Percentiles rank a stretch among this genome's conserved stretches.
phyloP scores from a whole-genome alignment of 2,329 filamentous ascomycete genomes.

The Fusarium sp. region DNA sequence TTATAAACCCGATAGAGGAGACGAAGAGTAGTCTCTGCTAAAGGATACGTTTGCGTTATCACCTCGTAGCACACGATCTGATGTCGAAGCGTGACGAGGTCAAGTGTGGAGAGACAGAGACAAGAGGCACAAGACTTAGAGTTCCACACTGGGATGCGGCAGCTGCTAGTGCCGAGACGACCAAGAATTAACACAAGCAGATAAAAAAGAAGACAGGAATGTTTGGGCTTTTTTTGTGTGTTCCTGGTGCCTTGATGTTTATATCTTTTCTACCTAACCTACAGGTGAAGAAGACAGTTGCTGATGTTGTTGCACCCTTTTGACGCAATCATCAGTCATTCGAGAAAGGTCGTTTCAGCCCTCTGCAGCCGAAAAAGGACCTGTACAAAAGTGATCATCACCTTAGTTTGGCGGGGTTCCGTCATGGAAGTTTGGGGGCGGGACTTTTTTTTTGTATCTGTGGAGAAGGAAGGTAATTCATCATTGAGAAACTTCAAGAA shows the following conservation, averaged over 20 bases:
- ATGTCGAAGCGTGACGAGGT: slow-evolving; percentile 34
- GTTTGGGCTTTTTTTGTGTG: neutral
- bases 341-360: neutral
- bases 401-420: slow-evolving; percentile 30
- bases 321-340: slow-evolving; percentile 15
- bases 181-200: neutral
- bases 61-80: neutral
- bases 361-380: neutral
- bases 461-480: slow-evolving; percentile 17
- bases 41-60: neutral
- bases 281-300: neutral
- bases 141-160: neutral
- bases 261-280: neutral
- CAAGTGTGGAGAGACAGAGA: slow-evolving; percentile 37
- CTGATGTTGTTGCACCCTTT: neutral
- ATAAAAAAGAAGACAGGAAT: neutral
- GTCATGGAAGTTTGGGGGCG: slow-evolving; percentile 23
- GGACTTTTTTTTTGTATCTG: slow-evolving; percentile 3
- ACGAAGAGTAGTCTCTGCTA: neutral
- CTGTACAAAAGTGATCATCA: slow-evolving; percentile 5
- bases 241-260: neutral
- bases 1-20: neutral
- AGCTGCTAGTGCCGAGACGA: neutral
- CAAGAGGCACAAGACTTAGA: slow-evolving; percentile 21
- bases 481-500: neutral